These are phyloP conservation scores for Pistacia integerrima DNA, from an alignment of 345 rosid genomes.

Conservation along the genomic window DNA sequence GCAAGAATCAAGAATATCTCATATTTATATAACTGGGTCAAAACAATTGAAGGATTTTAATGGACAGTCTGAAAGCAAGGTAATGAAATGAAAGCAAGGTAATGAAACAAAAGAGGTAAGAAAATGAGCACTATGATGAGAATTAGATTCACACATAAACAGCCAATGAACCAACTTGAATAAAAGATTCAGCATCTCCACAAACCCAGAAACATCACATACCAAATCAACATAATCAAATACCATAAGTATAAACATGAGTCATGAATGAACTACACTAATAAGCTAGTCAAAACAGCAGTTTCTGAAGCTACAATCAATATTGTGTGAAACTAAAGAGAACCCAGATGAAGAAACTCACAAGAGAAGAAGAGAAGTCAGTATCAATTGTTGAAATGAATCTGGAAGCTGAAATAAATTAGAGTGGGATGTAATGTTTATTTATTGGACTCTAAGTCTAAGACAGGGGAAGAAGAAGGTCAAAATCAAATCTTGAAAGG, in stretches of 20 bases:
- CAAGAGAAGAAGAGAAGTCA: conserved; percentile 9
- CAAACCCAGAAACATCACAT: not conserved
- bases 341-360: conserved; percentile 28
- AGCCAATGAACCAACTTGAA: not conserved
- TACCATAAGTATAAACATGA: not conserved
- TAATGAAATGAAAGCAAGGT: not conserved
- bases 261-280: not conserved
- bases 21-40: no score
- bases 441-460: conserved; percentile 4
- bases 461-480: not conserved
- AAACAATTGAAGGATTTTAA: not conserved
- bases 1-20: no score
- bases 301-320: not conserved
- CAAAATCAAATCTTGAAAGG: not conserved
- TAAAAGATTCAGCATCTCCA: conserved; percentile 1
- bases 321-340: conserved; percentile 7
- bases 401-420: not conserved
- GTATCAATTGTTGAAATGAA: not conserved
- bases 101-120: no score
- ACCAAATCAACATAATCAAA: not conserved
- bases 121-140: not conserved
- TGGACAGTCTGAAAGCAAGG: not conserved
- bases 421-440: not conserved
- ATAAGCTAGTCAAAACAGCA: not conserved
- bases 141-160: not conserved